Percentiles rank a stretch among this genome's conserved stretches.
These are phyloP conservation scores for Anethum foeniculum DNA, from an alignment of 140 eudicot species.

Conservation along the genomic window DNA sequence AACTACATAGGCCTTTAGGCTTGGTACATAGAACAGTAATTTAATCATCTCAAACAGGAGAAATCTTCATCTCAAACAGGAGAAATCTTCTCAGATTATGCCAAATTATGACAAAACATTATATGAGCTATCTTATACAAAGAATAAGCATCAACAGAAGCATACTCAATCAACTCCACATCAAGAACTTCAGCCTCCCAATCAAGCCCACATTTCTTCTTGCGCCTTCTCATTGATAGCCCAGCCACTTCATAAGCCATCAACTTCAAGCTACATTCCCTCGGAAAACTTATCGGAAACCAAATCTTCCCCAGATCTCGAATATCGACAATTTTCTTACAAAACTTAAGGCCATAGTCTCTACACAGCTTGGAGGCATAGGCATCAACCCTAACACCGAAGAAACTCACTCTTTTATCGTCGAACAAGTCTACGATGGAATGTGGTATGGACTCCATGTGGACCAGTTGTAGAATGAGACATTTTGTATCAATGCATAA, in stretches of 20 bases:
- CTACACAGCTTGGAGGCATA: neutral
- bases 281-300: constrained; percentile 17
- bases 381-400: constrained; percentile 17
- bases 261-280: constrained; percentile 17
- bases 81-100: neutral
- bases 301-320: constrained; percentile 18
- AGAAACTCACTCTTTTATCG: constrained; percentile 5
- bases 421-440: constrained; percentile 7
- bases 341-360: constrained; percentile 7
- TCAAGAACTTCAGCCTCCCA: constrained; percentile 29
- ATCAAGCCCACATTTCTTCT: neutral
- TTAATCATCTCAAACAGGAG: no score
- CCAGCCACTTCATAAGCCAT: constrained; percentile 21
- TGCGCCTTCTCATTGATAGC: constrained; percentile 9
- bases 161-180: constrained; percentile 19
- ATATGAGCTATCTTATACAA: constrained; percentile 17
- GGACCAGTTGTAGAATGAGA: constrained; percentile 22
- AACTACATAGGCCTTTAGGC: no score
- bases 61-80: no score
- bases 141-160: constrained; percentile 31
- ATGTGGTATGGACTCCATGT: constrained; percentile 13
- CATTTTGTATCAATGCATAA: constrained; percentile 21
- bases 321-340: constrained; percentile 7
- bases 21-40: no score
- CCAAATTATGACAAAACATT: neutral